These are phyloP conservation scores for Neurospora cerealis DNA, from an alignment of 495 filamentous ascomycete species.

Conservation along the genomic window DNA sequence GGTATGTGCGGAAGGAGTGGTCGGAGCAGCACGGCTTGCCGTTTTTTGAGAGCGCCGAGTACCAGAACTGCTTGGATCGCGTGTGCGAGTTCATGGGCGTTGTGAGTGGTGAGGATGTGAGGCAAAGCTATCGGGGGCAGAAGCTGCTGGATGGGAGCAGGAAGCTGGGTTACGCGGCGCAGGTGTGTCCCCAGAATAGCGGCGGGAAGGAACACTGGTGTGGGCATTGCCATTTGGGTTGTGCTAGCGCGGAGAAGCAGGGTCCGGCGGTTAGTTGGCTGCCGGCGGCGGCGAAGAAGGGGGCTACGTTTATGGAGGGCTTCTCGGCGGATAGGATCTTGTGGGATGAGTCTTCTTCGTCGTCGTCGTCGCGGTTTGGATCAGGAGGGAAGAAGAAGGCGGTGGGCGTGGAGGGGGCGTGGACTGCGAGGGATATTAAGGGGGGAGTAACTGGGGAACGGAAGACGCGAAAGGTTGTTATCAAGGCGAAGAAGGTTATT, in stretches of 20 bases:
- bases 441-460: constrained; percentile 42
- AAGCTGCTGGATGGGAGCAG: constrained; percentile 63
- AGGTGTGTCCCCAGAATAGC: constrained; percentile 71
- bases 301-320: constrained; percentile 73
- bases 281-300: constrained; percentile 63
- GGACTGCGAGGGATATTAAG: constrained; percentile 59
- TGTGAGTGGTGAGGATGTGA: constrained; percentile 35
- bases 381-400: constrained; percentile 38
- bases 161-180: constrained; percentile 63
- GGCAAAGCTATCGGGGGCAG: constrained; percentile 61
- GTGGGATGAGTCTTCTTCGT: constrained; percentile 45
- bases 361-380: constrained; percentile 6
- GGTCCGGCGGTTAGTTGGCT: constrained; percentile 70
- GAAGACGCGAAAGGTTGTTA: constrained; percentile 48
- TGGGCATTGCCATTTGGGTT: constrained; percentile 73
- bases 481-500: constrained; percentile 77
- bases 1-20: constrained; percentile 76
- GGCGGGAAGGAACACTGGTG: constrained; percentile 62
- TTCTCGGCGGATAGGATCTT: constrained; percentile 56
- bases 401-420: constrained; percentile 57
- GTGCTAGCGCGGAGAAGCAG: constrained; percentile 61
- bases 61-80: constrained; percentile 65
- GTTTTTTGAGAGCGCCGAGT: constrained; percentile 69
- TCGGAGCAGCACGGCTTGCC: constrained; percentile 53
- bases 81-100: constrained; percentile 57